Conservation (phyloP, 352 stramenopile genomes). For the Phytophthora hybrid region DNA sequence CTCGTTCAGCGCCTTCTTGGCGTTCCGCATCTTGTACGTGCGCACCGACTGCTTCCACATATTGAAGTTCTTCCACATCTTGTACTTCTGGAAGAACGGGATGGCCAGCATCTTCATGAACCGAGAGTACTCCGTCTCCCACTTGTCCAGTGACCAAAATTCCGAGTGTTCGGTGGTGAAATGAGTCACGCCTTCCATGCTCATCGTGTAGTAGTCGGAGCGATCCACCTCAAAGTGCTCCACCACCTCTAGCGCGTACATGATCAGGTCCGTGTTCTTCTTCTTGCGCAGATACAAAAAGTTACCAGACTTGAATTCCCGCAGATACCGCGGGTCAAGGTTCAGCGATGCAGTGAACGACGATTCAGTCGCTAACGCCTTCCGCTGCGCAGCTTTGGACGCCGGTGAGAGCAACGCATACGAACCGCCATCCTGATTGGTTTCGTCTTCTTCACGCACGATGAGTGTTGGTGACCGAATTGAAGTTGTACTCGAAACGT, state of each 20-base stretch:
- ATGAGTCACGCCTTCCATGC: slow-evolving; percentile 91
- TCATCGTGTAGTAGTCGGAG: slow-evolving; percentile 94
- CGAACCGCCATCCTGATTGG: slow-evolving; percentile 19
- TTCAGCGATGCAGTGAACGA: slow-evolving; percentile 86
- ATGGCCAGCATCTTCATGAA: slow-evolving; percentile 93
- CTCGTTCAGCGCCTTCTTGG: slow-evolving; percentile 83
- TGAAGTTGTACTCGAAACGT: slow-evolving; percentile 20
- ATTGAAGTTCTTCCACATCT: slow-evolving; percentile 95
- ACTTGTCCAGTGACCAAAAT: slow-evolving; percentile 93
- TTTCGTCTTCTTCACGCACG: slow-evolving; percentile 32
- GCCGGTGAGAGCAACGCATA: slow-evolving; percentile 37
- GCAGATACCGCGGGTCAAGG: slow-evolving; percentile 75
- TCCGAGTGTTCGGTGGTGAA: slow-evolving; percentile 90
- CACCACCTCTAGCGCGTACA: slow-evolving; percentile 87
- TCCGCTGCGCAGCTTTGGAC: slow-evolving; percentile 39
- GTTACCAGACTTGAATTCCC: slow-evolving; percentile 81
- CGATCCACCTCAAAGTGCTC: slow-evolving; percentile 88
- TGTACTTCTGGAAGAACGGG: slow-evolving; percentile 94
- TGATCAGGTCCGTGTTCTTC: slow-evolving; percentile 68
- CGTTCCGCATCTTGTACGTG: slow-evolving; percentile 86
- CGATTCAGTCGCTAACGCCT: slow-evolving; percentile 30
- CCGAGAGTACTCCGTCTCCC: slow-evolving; percentile 92
- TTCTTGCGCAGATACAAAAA: slow-evolving; percentile 86
- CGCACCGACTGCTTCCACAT: slow-evolving; percentile 93
- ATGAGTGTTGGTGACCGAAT: slow-evolving; percentile 19